These are phyloP conservation scores for Lactuca saligna DNA, from an alignment of 129 eudicot genomes.

Conservation along the genomic window DNA sequence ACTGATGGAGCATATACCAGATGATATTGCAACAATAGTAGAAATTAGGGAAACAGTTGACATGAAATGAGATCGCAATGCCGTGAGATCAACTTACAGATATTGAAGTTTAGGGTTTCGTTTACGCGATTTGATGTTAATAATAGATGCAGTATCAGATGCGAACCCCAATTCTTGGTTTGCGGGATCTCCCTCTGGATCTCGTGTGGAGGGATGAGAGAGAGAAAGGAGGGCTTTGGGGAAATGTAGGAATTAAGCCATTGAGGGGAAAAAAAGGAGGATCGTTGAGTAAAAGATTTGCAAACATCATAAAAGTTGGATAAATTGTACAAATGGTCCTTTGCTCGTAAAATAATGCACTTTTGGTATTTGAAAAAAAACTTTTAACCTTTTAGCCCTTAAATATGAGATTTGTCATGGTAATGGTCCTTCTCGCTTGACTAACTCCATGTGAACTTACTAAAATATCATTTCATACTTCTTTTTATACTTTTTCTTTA, in stretches of 20 bases:
- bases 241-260: conserved; percentile 12
- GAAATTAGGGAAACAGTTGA: background rate
- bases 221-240: conserved; percentile 3
- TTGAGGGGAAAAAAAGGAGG: background rate
- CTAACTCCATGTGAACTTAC: too few species aligned
- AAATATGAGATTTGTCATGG: too few species aligned
- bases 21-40: background rate
- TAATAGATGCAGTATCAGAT: conserved; percentile 5
- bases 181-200: conserved; percentile 35
- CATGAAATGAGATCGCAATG: conserved; percentile 13
- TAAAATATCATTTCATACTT: too few species aligned
- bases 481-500: too few species aligned
- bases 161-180: conserved; percentile 14
- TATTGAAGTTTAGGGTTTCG: conserved; percentile 13
- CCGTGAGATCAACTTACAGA: conserved; percentile 26
- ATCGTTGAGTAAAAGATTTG: conserved; percentile 20
- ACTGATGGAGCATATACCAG: background rate
- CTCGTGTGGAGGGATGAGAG: conserved; percentile 17
- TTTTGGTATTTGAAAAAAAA: too few species aligned
- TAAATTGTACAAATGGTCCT: too few species aligned
- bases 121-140: conserved; percentile 5
- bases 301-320: background rate
- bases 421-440: too few species aligned
- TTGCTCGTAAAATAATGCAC: too few species aligned
- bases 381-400: too few species aligned